These are phyloP conservation scores for Isabelozyma heimii DNA, from an alignment of 805 yeast genomes.

Conservation along the genomic window DNA sequence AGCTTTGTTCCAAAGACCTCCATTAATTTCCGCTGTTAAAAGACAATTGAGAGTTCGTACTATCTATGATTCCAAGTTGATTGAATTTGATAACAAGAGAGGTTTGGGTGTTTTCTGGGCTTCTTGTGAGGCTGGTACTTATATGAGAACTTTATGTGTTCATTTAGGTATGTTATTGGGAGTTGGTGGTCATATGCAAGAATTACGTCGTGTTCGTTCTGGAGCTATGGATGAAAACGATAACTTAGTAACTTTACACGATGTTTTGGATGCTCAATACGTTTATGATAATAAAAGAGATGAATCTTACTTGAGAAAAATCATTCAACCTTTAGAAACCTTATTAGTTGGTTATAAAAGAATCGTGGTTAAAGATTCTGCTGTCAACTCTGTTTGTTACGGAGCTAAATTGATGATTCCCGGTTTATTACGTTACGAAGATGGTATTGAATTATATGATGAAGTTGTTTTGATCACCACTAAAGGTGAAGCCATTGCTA, in stretches of 20 bases:
- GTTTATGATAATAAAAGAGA: slow-evolving; percentile 95
- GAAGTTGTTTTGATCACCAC: slow-evolving; percentile 98
- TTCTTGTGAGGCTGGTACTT: slow-evolving; percentile 99
- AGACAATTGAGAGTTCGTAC: slow-evolving; percentile 98
- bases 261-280: slow-evolving; percentile 98
- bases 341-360: slow-evolving; percentile 93
- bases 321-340: slow-evolving; percentile 93
- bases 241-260: slow-evolving; percentile 92
- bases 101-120: slow-evolving; percentile 99
- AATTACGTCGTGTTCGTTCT: slow-evolving; percentile 96
- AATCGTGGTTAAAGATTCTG: slow-evolving; percentile 89
- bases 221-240: slow-evolving; percentile 93
- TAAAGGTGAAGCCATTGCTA: slow-evolving; percentile 98
- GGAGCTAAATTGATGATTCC: slow-evolving; percentile 99
- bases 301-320: slow-evolving; percentile 90
- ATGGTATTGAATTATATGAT: slow-evolving; percentile 94
- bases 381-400: slow-evolving; percentile 96
- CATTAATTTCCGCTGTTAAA: slow-evolving; percentile 97
- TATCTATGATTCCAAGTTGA: slow-evolving; percentile 90
- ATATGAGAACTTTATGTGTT: slow-evolving; percentile 98
- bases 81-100: slow-evolving; percentile 96
- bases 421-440: slow-evolving; percentile 95
- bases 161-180: slow-evolving; percentile 98
- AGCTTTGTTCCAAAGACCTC: slow-evolving; percentile 99
- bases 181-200: slow-evolving; percentile 99